Evolutionary conservation across 2,329 filamentous ascomycete genomes (phyloP), one percentile per base, ranked within the genome.

Genomic region (Diaporthe sp.): DNA sequence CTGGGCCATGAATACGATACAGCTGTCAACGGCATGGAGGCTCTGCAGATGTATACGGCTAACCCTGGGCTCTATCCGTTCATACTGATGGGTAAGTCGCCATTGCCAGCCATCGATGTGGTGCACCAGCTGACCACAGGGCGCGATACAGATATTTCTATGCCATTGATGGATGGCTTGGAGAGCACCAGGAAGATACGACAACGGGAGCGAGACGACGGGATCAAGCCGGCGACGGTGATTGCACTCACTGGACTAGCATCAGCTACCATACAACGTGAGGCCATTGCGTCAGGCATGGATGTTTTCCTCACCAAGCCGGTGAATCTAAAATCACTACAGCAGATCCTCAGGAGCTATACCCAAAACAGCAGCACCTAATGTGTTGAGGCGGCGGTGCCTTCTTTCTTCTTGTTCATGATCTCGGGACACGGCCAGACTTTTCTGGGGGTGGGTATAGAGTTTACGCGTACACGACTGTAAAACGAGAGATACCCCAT

Each of bases 281-380:
- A 88, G 76, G 87, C 87, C 0, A 84, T 86, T 58, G 84, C 83
- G 15, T 85, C 83, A 65, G 87, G 87, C 0, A 82, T 87, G 25
- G 86, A 88, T 77, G 72, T 87, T 6, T 88, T 88, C 74, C 77
- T 88, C 67, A 87, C 87, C 61, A 89, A 89, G 78, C 87, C 87
- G 1, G 85, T 89, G 25, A 79, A 83, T 15, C 76, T 85, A 37
- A 81, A 81, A 1, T 81, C 84, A 51, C 75, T 85, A 12, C 34
- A 39, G 25, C 25, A 57, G 6, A 53, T 42, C 2, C 67, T 74
- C 8, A 44, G 53, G 15, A 37, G 44, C 19, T 73, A 46, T 19
- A 34, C 49, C 10, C 5, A 65, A 8, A 31, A 17, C 22, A 17
- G 28, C 15, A 46, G 28, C 15, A 46, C 68, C 25, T 28, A 10